Base-by-base conservation (phyloP, 306 rosid genomes). In the Begonia loranthoides region DNA sequence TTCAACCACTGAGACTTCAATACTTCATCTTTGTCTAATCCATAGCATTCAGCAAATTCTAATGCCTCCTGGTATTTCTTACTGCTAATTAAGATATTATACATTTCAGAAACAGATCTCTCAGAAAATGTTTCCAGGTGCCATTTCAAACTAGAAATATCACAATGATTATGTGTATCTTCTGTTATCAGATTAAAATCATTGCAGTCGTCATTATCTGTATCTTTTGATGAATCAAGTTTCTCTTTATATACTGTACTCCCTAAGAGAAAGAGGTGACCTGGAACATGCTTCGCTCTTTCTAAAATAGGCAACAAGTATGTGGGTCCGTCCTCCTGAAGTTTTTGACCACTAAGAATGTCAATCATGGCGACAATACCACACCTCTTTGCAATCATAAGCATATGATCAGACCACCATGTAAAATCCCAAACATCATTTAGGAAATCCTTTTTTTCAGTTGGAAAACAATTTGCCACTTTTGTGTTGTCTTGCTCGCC, bases 1-100 rank as follows among this genome's bases (percentile, higher is more conserved):
- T 78, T 72, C 79, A 90, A 70, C 99, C 95, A 90, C 77, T 90
- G 95, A 10, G 99, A 86, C 80, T 86, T 90, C 60, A 82, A 50
- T 58, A 82, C 87, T 58, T 82, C 81, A 71, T 90, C 94, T 60
- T 76, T 80, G 73, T 82, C 82, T 79, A 90, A 49, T 62, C 87
- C 82, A 70, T 82, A 76, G 57, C 59, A 63, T 70, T 73, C 77
- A 34, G 99, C 94, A 74, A 90, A 86, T 38, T 76, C 76, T 52
- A 78, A 68, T 70, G 99, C 99, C 55, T 74, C 81, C 53, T 74
- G 70, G 70, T 78, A 86, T 57, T 65, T 82, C 63, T 59, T 62
- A 74, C 76, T 67, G 71, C 71, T 69, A 59, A 82, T 72, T 60
- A 90, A 60, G 55, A 78, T 50, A 56, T 45, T 47, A 63, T 85